Evolutionary conservation across 768 basidiomycete species (phyloP), one percentile per base, ranked within the genome.

Genomic region (Suillus plorans): DNA sequence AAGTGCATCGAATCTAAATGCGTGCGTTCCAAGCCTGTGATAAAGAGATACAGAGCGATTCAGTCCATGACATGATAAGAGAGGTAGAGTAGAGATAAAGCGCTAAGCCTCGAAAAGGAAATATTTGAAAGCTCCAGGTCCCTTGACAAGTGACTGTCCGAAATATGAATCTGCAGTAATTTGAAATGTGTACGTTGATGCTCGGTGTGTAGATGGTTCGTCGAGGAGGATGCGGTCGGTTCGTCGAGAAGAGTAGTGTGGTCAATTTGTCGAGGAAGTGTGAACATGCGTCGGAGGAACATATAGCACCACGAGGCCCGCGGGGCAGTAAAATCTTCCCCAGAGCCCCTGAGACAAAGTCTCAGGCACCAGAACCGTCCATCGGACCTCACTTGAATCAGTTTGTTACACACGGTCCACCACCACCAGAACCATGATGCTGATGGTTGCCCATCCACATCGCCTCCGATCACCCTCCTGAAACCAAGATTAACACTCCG

Each of bases 361-460:
- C 53, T 55, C 53, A 55, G 34, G 53, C 12, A 55, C 53, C 20
- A 53, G 8, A 50, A 31, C 31, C 28, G 18, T 31, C 31, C 53
- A 34, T 10, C 20, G 10, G 8, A 49, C 2, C 53, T 3, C 4
- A 9, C 20, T 34, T 12, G 5, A 20, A 55, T 55, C 53, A 55
- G 34, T 55, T 5, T n/a, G 36, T 18, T 41, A 39, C 53, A 20
- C 57, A 58, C 41, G 41, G 42, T 42, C 41, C 41, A 59, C n/a
- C 12, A 13, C n/a, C n/a, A 39, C 39, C 14, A 50, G 25, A 16
- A 53, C 50, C 8, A 28, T 58, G 16, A 58, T 41, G 4, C 25
- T 44, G 58, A 59, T 59, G 58, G 57, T 41, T 42, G 28, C 41
- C 18, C 58, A 42, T 42, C 25, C 56, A 58, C 25, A 41, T 41